These are phyloP conservation scores for Meyerozyma sp. DNA, from an alignment of 1,139 yeast species.

Conservation along the genomic window DNA sequence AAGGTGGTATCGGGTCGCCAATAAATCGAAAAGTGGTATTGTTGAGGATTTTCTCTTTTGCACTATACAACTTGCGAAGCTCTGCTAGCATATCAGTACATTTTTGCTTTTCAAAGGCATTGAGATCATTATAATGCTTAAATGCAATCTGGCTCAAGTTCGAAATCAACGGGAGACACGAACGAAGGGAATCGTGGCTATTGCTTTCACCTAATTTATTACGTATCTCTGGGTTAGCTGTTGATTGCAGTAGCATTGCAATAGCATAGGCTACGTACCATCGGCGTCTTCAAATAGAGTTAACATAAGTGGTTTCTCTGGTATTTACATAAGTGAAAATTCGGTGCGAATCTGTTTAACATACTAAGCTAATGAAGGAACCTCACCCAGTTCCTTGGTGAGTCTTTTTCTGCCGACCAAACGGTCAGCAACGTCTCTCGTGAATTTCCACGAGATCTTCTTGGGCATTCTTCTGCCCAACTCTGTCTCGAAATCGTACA, in stretches of 20 bases:
- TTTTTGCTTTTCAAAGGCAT: not conserved
- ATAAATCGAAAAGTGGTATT: not conserved
- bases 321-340: not conserved
- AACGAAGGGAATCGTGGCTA: not conserved
- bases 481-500: constrained; percentile 86
- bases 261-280: not conserved
- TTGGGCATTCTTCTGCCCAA: constrained; percentile 80
- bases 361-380: not conserved
- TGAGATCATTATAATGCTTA: not conserved
- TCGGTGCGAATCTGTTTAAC: not conserved
- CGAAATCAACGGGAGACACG: not conserved
- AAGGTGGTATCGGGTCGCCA: not conserved
- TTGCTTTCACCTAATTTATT: not conserved
- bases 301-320: not conserved
- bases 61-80: not conserved
- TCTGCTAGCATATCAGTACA: not conserved
- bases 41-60: not conserved
- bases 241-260: not conserved
- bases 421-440: constrained; percentile 76
- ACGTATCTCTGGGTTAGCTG: not conserved
- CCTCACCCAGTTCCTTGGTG: not conserved
- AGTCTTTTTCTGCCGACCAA: constrained; percentile 63
- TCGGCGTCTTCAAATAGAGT: not conserved
- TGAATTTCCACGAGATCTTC: constrained; percentile 72
- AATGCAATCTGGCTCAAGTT: not conserved